Percentiles rank a stretch among this genome's conserved stretches.
Evolutionary conservation across 2,329 filamentous ascomycete species (phyloP).

Genomic region (Periconia digitata): DNA sequence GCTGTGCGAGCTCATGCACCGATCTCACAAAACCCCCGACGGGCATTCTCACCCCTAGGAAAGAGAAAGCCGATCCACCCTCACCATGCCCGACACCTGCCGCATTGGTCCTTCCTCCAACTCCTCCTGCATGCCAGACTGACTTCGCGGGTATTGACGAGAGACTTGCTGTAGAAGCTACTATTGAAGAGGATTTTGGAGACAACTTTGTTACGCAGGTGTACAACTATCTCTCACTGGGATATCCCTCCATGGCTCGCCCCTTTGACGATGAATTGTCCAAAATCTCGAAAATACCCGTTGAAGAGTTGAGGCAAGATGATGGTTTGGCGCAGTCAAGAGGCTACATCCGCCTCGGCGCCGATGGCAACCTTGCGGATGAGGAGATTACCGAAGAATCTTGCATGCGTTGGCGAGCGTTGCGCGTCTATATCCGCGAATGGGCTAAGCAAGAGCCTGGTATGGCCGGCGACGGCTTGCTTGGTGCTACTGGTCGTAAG

Average conservation of each 20-base stretch:
- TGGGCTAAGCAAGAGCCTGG: conserved; percentile 87
- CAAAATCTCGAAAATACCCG: conserved; percentile 71
- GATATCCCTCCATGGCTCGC: conserved; percentile 83
- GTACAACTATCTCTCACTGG: conserved; percentile 93
- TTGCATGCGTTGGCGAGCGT: conserved; percentile 79
- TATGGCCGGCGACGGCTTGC: conserved; percentile 48
- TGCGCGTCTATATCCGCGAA: conserved; percentile 80
- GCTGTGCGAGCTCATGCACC: conserved; percentile 54
- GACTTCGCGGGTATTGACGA: conserved; percentile 47
- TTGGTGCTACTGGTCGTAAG: conserved; percentile 35
- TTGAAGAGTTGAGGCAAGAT: conserved; percentile 70
- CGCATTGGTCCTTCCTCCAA: conserved; percentile 35
- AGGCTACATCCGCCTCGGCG: conserved; percentile 69
- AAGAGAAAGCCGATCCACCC: conserved; percentile 46
- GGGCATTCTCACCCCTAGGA: conserved; percentile 54
- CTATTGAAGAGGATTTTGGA: conserved; percentile 68
- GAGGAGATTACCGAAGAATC: conserved; percentile 52
- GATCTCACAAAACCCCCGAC: conserved; percentile 46
- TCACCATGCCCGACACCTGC: conserved; percentile 40
- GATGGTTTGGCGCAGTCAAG: conserved; percentile 66
- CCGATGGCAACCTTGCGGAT: conserved; percentile 51
- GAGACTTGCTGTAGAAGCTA: conserved; percentile 47
- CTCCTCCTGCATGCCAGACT: conserved; percentile 39
- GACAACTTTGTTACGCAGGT: conserved; percentile 91
- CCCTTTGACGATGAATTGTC: conserved; percentile 83